Evolutionary conservation across 108 stramenopile species (phyloP).

Genomic region (Epithemia pelagica): DNA sequence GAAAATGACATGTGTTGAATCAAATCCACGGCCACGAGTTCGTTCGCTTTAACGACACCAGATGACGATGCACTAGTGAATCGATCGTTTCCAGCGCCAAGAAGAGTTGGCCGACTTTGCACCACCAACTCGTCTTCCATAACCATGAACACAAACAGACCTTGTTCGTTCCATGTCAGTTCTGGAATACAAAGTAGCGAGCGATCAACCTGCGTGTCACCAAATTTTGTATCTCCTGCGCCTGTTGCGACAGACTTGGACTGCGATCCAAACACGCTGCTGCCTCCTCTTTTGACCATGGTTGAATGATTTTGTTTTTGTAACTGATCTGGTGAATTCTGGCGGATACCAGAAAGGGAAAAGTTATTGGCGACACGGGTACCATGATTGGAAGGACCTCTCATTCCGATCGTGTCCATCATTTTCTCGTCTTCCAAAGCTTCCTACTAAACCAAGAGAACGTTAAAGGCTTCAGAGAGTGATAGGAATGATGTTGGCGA

Average conservation of each 20-base stretch:
- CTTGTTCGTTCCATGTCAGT: not conserved
- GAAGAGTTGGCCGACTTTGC: not conserved
- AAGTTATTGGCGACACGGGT: not conserved
- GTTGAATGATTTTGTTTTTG: not conserved
- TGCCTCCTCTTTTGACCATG: no score
- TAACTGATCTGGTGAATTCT: not conserved
- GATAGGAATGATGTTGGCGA: no score
- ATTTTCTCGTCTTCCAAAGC: not conserved
- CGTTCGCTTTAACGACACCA: not conserved
- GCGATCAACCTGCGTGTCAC: not conserved
- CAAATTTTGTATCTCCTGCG: not conserved
- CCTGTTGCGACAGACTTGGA: not conserved
- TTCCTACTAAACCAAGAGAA: no score
- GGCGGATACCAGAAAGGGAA: not conserved
- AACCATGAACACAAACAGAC: not conserved
- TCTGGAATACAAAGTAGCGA: not conserved
- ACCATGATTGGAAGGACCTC: not conserved
- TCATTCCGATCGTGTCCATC: not conserved
- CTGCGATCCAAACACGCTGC: no score
- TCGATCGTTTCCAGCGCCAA: not conserved
- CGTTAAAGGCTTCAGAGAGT: no score
- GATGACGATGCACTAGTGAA: not conserved
- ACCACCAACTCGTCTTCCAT: not conserved
- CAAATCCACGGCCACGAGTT: not conserved
- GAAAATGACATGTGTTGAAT: not conserved